phyloP scores from a whole-genome alignment of 2,329 filamentous ascomycete genomes.

The Colletotrichum viniferum region DNA sequence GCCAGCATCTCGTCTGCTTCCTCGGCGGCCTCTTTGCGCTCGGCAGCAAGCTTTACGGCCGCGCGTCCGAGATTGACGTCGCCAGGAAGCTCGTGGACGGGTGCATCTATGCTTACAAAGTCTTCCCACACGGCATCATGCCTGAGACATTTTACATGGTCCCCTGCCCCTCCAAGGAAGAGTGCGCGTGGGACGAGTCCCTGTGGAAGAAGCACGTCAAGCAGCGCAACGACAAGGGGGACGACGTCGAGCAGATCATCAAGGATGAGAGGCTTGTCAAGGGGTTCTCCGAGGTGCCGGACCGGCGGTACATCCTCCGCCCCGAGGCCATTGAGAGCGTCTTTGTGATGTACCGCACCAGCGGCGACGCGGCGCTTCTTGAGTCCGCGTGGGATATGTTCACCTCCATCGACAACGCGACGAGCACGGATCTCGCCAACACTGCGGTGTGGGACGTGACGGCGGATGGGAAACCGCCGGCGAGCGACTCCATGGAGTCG shows the following conservation, averaged over 20 bases:
- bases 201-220: constrained; percentile 38
- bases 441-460: constrained; percentile 57
- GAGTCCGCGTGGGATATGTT: constrained; percentile 71
- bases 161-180: constrained; percentile 36
- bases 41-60: constrained; percentile 64
- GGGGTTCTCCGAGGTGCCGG: constrained; percentile 30
- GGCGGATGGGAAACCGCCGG: constrained; percentile 34
- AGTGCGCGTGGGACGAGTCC: constrained; percentile 34
- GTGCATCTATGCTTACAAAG: constrained; percentile 63
- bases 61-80: constrained; percentile 47
- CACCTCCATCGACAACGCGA: constrained; percentile 52
- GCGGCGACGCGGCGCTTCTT: constrained; percentile 56
- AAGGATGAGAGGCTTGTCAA: constrained; percentile 26
- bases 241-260: constrained; percentile 29
- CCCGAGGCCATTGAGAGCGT: constrained; percentile 72
- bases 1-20: constrained; percentile 72
- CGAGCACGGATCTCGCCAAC: constrained; percentile 55
- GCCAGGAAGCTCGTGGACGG: constrained; percentile 55
- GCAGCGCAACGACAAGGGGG: constrained; percentile 18
- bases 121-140: constrained; percentile 62
- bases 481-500: constrained; percentile 66
- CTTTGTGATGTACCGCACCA: constrained; percentile 69
- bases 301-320: constrained; percentile 56
- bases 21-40: constrained; percentile 73
- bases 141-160: constrained; percentile 57